These are phyloP conservation scores for Podospora sp. DNA, from an alignment of 495 filamentous ascomycete species.

Conservation along the genomic window DNA sequence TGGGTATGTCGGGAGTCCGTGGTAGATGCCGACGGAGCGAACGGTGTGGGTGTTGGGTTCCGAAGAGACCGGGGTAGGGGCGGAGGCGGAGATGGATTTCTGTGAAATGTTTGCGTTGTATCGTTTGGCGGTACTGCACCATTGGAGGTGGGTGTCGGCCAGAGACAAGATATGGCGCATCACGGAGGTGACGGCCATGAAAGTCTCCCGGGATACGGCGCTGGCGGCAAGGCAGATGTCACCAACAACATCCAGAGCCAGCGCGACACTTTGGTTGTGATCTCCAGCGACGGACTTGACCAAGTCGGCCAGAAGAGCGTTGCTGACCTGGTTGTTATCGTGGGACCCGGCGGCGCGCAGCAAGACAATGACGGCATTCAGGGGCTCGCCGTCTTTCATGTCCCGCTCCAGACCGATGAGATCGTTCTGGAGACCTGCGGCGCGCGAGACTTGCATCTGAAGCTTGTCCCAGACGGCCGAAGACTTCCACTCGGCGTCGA, in stretches of 20 bases:
- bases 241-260: conserved; percentile 15
- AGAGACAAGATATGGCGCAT: conserved; percentile 22
- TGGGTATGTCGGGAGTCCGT: conserved; percentile 50
- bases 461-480: conserved; percentile 13
- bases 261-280: conserved; percentile 22
- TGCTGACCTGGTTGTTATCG: background rate
- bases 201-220: background rate
- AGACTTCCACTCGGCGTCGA: background rate
- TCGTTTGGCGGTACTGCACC: conserved; percentile 24
- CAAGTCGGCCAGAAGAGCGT: background rate
- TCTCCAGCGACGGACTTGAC: conserved; percentile 17
- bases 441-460: conserved; percentile 18
- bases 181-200: conserved; percentile 5
- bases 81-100: background rate
- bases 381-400: conserved; percentile 25
- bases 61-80: too few relatives aligned
- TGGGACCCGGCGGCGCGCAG: background rate
- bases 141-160: conserved; percentile 26
- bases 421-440: conserved; percentile 29
- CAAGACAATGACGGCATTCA: conserved; percentile 28
- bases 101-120: conserved; percentile 8
- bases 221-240: conserved; percentile 12
- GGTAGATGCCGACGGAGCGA: conserved; percentile 45
- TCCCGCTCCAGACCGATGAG: conserved; percentile 28
- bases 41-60: conserved; percentile 21